Evolutionary conservation across 768 basidiomycete species (phyloP).

Genomic region (Pleurotus giganteus): DNA sequence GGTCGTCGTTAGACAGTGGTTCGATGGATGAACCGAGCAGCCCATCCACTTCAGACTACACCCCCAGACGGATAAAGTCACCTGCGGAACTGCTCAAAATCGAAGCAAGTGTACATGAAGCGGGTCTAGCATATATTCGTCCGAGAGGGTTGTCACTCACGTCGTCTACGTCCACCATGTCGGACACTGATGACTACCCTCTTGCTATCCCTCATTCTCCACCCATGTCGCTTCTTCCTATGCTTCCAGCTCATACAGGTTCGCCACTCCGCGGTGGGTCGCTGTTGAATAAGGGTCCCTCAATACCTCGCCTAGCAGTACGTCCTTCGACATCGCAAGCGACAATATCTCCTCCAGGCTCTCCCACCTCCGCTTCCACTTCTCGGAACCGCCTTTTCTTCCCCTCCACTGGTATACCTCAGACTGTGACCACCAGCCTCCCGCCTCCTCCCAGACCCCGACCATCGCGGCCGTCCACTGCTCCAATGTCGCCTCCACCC

Average conservation of each 20-base stretch:
- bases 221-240: constrained; percentile 20
- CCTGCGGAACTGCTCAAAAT: constrained; percentile 62
- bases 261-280: constrained; percentile 19
- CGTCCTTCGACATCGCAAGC: constrained; percentile 37
- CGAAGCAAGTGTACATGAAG: constrained; percentile 47
- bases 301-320: constrained; percentile 17
- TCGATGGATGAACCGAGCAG: constrained; percentile 26
- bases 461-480: constrained; percentile 19
- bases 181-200: constrained; percentile 26
- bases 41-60: constrained; percentile 43
- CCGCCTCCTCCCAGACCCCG: constrained; percentile 56
- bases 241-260: constrained; percentile 9
- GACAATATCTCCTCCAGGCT: constrained; percentile 19
- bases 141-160: constrained; percentile 34
- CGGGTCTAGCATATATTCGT: constrained; percentile 21
- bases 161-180: constrained; percentile 36
- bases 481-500: constrained; percentile 32
- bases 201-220: constrained; percentile 24
- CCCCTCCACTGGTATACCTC: constrained; percentile 22
- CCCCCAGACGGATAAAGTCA: constrained; percentile 65
- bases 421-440: constrained; percentile 33
- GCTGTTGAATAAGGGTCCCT: constrained; percentile 14
- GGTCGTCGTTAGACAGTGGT: constrained; percentile 1
- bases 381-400: constrained; percentile 3
- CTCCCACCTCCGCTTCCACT: constrained; percentile 17